Evolutionary conservation across 257 asterid species (phyloP).

Genomic region (Nicotiana tomentosiformis): DNA sequence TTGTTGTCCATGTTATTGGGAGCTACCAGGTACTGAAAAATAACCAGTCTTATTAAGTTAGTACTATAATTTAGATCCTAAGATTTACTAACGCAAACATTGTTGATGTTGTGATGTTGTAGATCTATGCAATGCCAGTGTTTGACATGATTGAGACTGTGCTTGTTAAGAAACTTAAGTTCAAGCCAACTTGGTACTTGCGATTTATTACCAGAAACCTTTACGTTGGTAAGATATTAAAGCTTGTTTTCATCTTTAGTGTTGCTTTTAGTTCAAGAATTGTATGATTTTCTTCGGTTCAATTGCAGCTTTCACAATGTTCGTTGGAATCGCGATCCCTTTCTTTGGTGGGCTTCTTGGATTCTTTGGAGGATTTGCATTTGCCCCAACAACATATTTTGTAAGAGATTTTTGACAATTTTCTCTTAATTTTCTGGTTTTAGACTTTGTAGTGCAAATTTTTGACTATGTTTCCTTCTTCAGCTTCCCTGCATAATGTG

Average conservation of each 20-base stretch:
- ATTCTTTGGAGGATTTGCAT: slow-evolving; percentile 30
- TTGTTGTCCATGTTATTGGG: slow-evolving; percentile 86
- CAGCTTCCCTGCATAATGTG: slow-evolving; percentile 26
- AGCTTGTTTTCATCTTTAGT: background rate
- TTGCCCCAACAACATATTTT: slow-evolving; percentile 31
- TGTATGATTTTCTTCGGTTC: background rate
- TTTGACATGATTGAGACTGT: slow-evolving; percentile 39
- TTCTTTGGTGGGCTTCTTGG: slow-evolving; percentile 28
- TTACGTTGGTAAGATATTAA: slow-evolving; percentile 35
- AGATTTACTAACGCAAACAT: background rate
- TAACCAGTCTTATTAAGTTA: no score
- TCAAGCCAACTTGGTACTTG: slow-evolving; percentile 23
- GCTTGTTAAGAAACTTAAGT: slow-evolving; percentile 29
- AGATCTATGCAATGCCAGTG: slow-evolving; percentile 42
- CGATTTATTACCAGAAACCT: slow-evolving; percentile 27
- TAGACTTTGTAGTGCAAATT: no score
- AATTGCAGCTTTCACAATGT: slow-evolving; percentile 25
- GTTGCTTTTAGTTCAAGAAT: background rate
- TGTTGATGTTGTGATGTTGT: background rate
- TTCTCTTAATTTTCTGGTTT: background rate
- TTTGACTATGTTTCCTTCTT: background rate
- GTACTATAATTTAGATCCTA: no score
- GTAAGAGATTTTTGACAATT: slow-evolving; percentile 9
- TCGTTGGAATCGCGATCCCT: slow-evolving; percentile 21
- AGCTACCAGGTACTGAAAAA: slow-evolving; percentile 69